Percentiles rank a stretch among this genome's conserved stretches.
Conservation (phyloP, 495 filamentous ascomycete genomes). For the Tuber indicum region DNA sequence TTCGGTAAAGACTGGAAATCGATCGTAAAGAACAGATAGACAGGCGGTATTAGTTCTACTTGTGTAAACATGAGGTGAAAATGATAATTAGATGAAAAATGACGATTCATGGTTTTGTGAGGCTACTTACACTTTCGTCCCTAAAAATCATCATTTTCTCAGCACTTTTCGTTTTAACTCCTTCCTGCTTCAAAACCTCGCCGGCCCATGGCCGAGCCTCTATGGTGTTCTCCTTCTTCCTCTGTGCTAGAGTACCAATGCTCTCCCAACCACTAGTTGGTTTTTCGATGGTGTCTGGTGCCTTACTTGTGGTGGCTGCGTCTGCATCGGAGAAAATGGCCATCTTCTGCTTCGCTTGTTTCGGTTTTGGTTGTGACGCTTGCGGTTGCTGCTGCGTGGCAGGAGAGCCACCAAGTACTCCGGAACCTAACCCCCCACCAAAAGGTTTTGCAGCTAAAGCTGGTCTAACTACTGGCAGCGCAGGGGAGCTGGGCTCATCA, state of each 20-base stretch:
- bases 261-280: constrained; percentile 76
- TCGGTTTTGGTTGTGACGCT: constrained; percentile 45
- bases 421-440: constrained; percentile 17
- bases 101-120: constrained; percentile 8
- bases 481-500: constrained; percentile 72
- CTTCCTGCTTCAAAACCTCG: constrained; percentile 80
- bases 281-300: constrained; percentile 22
- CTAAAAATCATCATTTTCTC: constrained; percentile 85
- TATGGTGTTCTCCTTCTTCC: constrained; percentile 87
- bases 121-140: constrained; percentile 72
- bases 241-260: constrained; percentile 74
- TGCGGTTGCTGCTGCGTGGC: constrained; percentile 60
- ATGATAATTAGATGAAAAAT: constrained; percentile 23
- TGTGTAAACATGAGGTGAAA: constrained; percentile 38
- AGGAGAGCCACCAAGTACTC: constrained; percentile 24
- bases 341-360: constrained; percentile 70
- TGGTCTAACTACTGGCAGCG: constrained; percentile 73
- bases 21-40: constrained; percentile 19
- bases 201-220: constrained; percentile 88
- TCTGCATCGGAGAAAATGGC: constrained; percentile 81
- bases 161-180: constrained; percentile 62
- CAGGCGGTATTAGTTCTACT: constrained; percentile 42
- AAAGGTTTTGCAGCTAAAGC: constrained; percentile 69
- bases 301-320: constrained; percentile 48
- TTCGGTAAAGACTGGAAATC: constrained; percentile 35